Conservation (phyloP, 257 asterid genomes). For the Fraxinus anomala region DNA sequence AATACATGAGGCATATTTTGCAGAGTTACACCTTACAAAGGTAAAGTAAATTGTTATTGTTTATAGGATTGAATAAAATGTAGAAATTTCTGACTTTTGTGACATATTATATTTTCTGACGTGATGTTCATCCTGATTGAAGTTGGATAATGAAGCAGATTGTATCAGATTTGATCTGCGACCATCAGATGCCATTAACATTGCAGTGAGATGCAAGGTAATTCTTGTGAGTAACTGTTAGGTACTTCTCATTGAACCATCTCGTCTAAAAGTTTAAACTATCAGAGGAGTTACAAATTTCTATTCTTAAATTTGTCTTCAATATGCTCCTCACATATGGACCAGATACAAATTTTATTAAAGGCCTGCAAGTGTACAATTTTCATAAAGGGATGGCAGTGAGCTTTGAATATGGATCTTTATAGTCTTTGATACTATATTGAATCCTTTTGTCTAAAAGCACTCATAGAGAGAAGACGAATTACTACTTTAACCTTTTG, state of each 20-base stretch:
- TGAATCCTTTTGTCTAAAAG: too few species aligned
- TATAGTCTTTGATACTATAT: background rate
- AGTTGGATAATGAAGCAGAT: conserved; percentile 73
- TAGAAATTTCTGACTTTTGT: background rate
- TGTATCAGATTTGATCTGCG: conserved; percentile 79
- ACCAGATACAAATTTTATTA: background rate
- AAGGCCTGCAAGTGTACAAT: background rate
- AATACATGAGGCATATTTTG: conserved; percentile 92
- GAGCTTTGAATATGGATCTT: background rate
- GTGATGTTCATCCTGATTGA: conserved; percentile 32
- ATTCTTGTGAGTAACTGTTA: background rate
- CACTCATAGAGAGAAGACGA: background rate
- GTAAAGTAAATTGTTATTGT: conserved; percentile 33
- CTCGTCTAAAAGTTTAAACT: too few species aligned
- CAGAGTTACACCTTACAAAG: conserved; percentile 78
- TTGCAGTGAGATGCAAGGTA: conserved; percentile 98
- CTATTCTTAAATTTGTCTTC: background rate
- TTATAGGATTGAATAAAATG: conserved; percentile 4
- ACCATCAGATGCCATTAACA: conserved; percentile 97
- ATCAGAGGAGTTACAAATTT: background rate
- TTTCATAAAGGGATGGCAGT: background rate
- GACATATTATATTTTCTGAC: background rate
- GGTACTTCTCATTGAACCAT: background rate
- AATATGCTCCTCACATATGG: background rate
- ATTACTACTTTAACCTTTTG: too few species aligned